Conservation (phyloP, 306 rosid genomes). For the Quercus gilva region DNA sequence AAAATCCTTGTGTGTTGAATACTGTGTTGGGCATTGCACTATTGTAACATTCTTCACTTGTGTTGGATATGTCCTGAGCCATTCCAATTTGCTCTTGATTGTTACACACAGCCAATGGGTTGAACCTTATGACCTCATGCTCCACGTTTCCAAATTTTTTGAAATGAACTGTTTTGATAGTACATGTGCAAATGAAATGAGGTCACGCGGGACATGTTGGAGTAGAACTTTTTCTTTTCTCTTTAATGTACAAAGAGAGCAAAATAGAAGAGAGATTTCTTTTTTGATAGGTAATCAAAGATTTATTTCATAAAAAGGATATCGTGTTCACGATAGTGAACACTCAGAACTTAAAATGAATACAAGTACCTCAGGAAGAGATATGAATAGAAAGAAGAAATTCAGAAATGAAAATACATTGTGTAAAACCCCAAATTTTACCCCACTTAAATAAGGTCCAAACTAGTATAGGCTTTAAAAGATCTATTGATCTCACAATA, state of each 20-base stretch:
- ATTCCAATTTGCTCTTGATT: background rate
- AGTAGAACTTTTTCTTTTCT: background rate
- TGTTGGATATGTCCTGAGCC: background rate
- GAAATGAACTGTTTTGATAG: background rate
- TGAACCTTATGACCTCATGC: background rate
- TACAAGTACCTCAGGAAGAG: too few species aligned
- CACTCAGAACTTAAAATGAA: too few species aligned
- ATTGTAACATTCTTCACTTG: background rate
- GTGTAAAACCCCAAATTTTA: too few species aligned
- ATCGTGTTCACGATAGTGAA: too few species aligned
- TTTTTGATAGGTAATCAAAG: too few species aligned
- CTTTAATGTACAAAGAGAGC: background rate
- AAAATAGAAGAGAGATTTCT: background rate
- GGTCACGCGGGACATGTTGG: background rate
- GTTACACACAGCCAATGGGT: background rate
- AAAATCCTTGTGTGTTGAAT: background rate
- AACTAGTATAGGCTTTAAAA: too few species aligned
- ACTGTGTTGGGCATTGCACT: background rate
- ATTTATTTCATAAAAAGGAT: too few species aligned
- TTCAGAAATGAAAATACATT: too few species aligned
- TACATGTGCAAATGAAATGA: background rate
- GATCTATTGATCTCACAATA: too few species aligned
- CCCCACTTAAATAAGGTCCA: too few species aligned
- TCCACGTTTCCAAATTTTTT: background rate
- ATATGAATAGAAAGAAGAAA: too few species aligned